These are phyloP conservation scores for Beauveria caledonica DNA, from an alignment of 2,329 filamentous ascomycete species.

Conservation along the genomic window DNA sequence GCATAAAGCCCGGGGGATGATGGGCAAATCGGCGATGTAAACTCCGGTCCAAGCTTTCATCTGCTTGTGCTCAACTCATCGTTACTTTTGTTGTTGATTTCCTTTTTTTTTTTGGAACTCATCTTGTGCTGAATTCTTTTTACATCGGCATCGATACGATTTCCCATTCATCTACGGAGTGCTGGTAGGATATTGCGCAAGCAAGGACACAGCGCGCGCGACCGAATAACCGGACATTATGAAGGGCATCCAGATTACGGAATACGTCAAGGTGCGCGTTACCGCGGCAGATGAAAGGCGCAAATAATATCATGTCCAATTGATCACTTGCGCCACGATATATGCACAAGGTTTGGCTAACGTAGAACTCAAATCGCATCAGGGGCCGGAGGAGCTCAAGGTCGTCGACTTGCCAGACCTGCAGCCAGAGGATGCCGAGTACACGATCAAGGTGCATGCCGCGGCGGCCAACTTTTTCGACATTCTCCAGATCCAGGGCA, in stretches of 20 bases:
- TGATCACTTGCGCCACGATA: background rate
- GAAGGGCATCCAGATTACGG: slow-evolving; percentile 64
- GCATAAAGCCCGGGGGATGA: background rate
- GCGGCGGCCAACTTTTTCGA: slow-evolving; percentile 96
- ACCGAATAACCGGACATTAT: slow-evolving; percentile 38
- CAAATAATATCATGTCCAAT: background rate
- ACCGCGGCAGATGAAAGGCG: no score
- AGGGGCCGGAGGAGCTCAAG: slow-evolving; percentile 73
- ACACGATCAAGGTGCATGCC: slow-evolving; percentile 79
- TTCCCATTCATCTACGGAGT: background rate
- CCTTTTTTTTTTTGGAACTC: background rate
- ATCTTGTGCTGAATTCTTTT: background rate
- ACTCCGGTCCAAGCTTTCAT: background rate
- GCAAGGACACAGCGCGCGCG: background rate
- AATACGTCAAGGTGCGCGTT: slow-evolving; percentile 61
- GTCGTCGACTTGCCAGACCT: slow-evolving; percentile 71
- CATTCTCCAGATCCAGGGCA: slow-evolving; percentile 86
- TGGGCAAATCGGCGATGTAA: background rate
- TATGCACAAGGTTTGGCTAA: background rate
- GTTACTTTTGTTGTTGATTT: background rate
- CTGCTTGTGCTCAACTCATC: background rate
- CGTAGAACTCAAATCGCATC: background rate
- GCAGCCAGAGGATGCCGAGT: slow-evolving; percentile 61
- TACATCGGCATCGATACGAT: background rate
- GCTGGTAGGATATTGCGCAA: background rate